Conservation (phyloP, 306 rosid species). For the Lithocarpus polystachyus region DNA sequence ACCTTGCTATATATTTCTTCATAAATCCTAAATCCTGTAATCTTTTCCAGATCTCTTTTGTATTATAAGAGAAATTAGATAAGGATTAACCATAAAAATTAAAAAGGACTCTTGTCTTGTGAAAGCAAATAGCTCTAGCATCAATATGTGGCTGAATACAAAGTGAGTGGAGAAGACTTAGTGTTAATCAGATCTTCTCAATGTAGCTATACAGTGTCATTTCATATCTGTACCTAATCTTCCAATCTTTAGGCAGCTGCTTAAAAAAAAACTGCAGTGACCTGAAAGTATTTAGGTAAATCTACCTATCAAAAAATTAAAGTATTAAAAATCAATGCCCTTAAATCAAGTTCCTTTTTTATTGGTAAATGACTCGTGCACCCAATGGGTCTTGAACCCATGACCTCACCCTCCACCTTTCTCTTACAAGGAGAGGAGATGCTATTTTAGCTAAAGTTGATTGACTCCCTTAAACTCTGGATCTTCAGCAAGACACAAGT, state of each 20-base stretch:
- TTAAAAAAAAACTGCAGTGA: background rate
- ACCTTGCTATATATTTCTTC: background rate
- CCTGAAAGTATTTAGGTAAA: background rate
- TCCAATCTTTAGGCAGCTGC: background rate
- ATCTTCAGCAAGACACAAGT: background rate
- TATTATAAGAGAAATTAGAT: background rate
- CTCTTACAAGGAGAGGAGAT: no score
- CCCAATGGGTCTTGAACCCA: no score
- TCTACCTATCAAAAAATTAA: no score
- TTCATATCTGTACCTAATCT: background rate
- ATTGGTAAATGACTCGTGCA: no score
- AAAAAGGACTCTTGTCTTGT: background rate
- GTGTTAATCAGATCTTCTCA: background rate
- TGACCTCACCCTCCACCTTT: no score
- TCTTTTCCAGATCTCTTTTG: background rate
- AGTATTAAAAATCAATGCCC: no score
- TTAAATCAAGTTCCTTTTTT: no score
- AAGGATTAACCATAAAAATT: background rate
- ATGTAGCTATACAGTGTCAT: background rate
- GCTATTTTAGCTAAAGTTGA: no score
- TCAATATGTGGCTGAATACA: background rate
- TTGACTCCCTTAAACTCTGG: background rate
- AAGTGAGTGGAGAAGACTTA: background rate
- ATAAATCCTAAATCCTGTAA: background rate
- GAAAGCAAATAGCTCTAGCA: background rate